phyloP scores from a whole-genome alignment of 2,329 filamentous ascomycete genomes.

The Epichloe elymi region DNA sequence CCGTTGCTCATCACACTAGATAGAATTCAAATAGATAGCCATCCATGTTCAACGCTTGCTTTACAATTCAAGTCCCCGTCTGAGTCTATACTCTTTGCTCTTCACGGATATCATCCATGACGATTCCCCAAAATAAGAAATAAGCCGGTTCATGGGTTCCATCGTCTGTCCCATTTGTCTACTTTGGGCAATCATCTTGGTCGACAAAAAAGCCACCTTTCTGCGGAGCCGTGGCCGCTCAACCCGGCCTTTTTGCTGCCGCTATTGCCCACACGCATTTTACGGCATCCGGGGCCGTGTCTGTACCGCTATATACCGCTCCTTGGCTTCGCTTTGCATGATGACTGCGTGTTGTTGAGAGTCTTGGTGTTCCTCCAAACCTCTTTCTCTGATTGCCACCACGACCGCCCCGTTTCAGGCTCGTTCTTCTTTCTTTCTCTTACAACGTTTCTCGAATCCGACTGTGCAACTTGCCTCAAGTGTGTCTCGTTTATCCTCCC shows the following conservation, averaged over 20 bases:
- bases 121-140: not conserved
- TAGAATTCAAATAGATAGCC: not conserved
- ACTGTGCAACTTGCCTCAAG: conserved; percentile 1
- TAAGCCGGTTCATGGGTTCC: not conserved
- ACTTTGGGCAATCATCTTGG: not conserved
- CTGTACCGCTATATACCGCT: conserved; percentile 1
- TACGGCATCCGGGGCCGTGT: conserved; percentile 2
- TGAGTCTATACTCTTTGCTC: not conserved
- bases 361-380: conserved; percentile 2
- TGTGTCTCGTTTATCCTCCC: not conserved
- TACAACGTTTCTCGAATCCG: not conserved
- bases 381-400: conserved; percentile 2
- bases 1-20: not conserved
- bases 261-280: not conserved
- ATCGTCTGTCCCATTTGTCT: not conserved
- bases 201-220: not conserved
- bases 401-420: conserved; percentile 5
- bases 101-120: not conserved
- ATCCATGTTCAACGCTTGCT: not conserved
- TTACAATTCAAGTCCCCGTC: not conserved
- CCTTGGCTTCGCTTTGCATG: not conserved
- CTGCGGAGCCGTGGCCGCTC: conserved; percentile 4
- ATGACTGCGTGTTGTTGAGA: not conserved
- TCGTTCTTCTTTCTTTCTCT: not conserved
- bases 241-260: not conserved